A percentile compares a stretch with the other conserved stretches of the same genome.
phyloP scores from a whole-genome alignment of 208 protist species.

The Acanthamoeba quina region DNA sequence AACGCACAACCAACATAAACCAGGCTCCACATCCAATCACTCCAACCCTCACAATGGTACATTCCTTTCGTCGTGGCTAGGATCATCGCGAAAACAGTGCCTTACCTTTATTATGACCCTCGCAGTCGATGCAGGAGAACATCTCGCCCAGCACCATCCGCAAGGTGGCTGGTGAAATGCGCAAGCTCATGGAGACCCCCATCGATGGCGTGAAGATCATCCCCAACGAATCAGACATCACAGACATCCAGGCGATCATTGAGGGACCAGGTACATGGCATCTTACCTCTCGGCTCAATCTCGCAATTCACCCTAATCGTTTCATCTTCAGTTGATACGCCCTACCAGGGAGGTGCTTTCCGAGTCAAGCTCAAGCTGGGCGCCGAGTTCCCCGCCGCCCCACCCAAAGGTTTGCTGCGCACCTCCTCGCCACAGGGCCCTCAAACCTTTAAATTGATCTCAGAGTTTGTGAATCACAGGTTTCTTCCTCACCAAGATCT shows the following conservation, averaged over 20 bases:
- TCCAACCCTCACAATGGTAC: neutral
- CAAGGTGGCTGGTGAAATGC: constrained; percentile 86
- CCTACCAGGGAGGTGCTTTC: constrained; percentile 96
- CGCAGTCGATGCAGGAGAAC: constrained; percentile 68
- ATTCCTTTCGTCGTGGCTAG: neutral
- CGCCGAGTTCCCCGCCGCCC: constrained; percentile 95
- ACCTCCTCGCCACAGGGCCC: too few relatives aligned
- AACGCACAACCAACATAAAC: neutral
- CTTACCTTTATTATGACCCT: neutral
- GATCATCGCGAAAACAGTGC: too few relatives aligned
- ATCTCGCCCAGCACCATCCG: constrained; percentile 79
- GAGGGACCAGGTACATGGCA: constrained; percentile 92
- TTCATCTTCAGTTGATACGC: constrained; percentile 90
- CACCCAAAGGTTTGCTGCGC: constrained; percentile 94
- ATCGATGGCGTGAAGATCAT: constrained; percentile 94
- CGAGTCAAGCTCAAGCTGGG: constrained; percentile 94
- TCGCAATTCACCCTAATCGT: neutral
- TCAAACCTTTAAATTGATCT: too few relatives aligned
- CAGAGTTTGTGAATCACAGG: too few relatives aligned
- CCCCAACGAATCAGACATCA: constrained; percentile 94
- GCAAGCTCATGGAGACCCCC: constrained; percentile 75
- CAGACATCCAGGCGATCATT: constrained; percentile 94
- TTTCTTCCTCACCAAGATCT: constrained; percentile 98
- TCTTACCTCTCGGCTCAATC: neutral
- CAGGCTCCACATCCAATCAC: neutral